These are phyloP conservation scores for Stagonosporopsis tanaceti DNA, from an alignment of 2,329 filamentous ascomycete genomes.

Conservation along the genomic window DNA sequence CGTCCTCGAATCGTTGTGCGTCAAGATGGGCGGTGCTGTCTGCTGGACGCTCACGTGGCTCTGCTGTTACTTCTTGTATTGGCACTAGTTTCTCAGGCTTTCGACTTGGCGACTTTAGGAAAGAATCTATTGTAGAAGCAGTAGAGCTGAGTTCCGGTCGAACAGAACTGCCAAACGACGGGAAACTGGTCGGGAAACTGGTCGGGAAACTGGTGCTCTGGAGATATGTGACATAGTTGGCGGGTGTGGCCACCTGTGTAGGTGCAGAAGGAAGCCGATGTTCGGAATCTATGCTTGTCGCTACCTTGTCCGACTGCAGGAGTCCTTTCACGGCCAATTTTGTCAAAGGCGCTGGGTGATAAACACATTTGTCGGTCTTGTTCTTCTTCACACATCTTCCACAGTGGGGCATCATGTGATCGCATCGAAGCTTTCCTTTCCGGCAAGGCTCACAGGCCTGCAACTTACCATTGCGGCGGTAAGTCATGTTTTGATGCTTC, in stretches of 20 bases:
- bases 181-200: constrained; percentile 3
- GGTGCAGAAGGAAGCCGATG: no score
- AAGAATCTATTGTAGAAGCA: not conserved
- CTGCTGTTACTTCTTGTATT: not conserved
- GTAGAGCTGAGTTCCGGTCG: not conserved
- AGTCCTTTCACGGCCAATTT: constrained; percentile 23
- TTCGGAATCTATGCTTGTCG: constrained; percentile 1
- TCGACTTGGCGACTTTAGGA: not conserved
- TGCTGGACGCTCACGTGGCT: not conserved
- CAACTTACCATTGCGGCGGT: constrained; percentile 49
- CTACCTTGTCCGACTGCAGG: constrained; percentile 16
- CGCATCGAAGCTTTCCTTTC: constrained; percentile 47
- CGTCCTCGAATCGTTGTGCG: constrained; percentile 21
- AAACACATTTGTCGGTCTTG: constrained; percentile 43
- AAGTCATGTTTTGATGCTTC: constrained; percentile 36
- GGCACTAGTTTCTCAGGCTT: not conserved
- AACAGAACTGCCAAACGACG: not conserved
- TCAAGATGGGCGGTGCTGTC: constrained; percentile 6
- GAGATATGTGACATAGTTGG: constrained; percentile 2
- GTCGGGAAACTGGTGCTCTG: not conserved
- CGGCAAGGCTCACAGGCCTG: constrained; percentile 50
- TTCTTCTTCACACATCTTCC: constrained; percentile 42
- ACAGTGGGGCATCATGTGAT: constrained; percentile 48
- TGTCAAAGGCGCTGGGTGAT: constrained; percentile 48
- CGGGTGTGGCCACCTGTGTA: no score